phyloP scores from a whole-genome alignment of 106 monocot species.

The Apostasia ramifera region DNA sequence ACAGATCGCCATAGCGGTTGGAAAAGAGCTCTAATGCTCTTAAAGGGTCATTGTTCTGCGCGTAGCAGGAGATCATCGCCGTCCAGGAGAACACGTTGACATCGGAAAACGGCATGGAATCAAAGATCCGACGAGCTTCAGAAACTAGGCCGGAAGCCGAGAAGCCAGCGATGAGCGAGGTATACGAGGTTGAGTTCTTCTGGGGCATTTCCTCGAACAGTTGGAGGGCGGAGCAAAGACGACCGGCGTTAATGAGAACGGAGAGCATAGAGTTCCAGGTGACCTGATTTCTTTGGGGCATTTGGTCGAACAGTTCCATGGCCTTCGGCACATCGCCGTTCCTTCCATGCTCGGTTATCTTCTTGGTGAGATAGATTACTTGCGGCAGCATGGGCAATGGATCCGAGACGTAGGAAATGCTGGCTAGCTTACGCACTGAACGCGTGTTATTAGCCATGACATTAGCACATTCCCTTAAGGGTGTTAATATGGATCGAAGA shows the following conservation, averaged over 20 bases:
- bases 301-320: constrained; percentile 24
- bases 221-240: constrained; percentile 8
- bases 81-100: constrained; percentile 58
- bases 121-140: constrained; percentile 23
- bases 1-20: constrained; percentile 19
- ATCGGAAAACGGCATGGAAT: constrained; percentile 6
- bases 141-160: constrained; percentile 10
- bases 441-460: too few relatives aligned
- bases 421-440: too few relatives aligned
- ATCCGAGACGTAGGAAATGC: too few relatives aligned
- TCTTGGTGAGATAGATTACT: constrained; percentile 10
- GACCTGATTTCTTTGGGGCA: constrained; percentile 32
- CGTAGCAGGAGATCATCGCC: constrained; percentile 38
- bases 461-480: too few relatives aligned
- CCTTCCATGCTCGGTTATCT: constrained; percentile 15
- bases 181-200: constrained; percentile 34
- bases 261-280: constrained; percentile 43
- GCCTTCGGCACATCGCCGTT: constrained; percentile 23
- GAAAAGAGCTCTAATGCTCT: constrained; percentile 25
- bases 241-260: constrained; percentile 18
- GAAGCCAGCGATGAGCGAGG: constrained; percentile 37
- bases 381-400: too few relatives aligned
- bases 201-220: constrained; percentile 41
- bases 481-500: too few relatives aligned
- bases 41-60: constrained; percentile 20